These are phyloP conservation scores for Citrus inodora DNA, from an alignment of 345 rosid species.

Conservation along the genomic window DNA sequence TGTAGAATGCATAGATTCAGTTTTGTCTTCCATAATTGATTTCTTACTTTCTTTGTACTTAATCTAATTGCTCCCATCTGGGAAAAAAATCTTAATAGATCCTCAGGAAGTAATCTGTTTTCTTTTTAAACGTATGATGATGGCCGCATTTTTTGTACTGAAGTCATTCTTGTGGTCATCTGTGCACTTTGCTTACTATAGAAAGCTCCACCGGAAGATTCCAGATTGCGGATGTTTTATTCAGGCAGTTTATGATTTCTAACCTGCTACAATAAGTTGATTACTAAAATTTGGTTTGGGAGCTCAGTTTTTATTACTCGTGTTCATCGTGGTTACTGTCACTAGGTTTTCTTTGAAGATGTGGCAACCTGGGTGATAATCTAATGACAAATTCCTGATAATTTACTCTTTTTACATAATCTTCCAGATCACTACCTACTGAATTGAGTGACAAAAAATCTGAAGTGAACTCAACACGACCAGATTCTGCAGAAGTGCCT, in stretches of 20 bases:
- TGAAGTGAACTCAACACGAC: constrained; percentile 28
- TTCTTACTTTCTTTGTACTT: background rate
- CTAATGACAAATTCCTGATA: constrained; percentile 8
- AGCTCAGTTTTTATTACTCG: background rate
- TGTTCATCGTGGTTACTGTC: background rate
- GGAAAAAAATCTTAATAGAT: background rate
- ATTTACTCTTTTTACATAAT: constrained; percentile 10
- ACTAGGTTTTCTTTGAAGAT: background rate
- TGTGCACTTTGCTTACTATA: background rate
- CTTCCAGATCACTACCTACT: constrained; percentile 42
- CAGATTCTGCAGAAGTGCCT: constrained; percentile 23
- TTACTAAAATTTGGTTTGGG: background rate
- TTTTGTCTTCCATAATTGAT: background rate
- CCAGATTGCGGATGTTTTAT: background rate
- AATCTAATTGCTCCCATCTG: background rate
- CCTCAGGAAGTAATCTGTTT: background rate
- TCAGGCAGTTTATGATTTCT: background rate
- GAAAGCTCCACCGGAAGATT: background rate
- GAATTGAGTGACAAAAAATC: constrained; percentile 26
- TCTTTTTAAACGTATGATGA: background rate
- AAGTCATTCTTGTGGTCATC: background rate
- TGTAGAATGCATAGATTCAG: background rate
- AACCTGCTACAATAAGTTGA: background rate
- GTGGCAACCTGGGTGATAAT: background rate
- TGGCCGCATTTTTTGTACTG: background rate